Base-by-base conservation (phyloP, 2,329 filamentous ascomycete species). In the Sclerotinia sclerotiorum region DNA sequence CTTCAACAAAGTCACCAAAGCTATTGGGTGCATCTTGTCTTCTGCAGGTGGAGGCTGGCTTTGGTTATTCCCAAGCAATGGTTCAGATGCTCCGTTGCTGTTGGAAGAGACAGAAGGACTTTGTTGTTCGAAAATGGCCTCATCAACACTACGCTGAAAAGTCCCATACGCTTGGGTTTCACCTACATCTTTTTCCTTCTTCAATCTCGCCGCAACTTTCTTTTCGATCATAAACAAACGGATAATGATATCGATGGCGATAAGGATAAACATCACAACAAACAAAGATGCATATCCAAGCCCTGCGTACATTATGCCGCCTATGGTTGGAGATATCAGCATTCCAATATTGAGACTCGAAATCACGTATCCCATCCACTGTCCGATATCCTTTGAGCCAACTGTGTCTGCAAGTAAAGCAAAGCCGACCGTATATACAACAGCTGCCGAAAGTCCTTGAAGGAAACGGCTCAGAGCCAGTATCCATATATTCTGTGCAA, bases 391-490 rank as follows among this genome's bases (percentile, higher is more conserved):
- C 62, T 84, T 79, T 1, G 7, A 88, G 74, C 84, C 85, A 54
- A 91, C 86, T 0, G 89, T 92, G 74, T 93, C 90, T 2, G 88
- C 88, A 19, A 93, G 75, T 42, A 93, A 78, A 0, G 90, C 90
- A 39, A 90, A 81, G 0, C 90, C 90, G 0, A 91, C 88, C 0
- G 87, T 87, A 88, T 90, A 92, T 13, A 92, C 89, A 1, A 92
- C 84, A 2, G 88, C 87, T 2, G 89, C 89, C 24, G 87, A 88
- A 5, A 70, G 48, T 13, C 70, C 70, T 48, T 69, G 69, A 2
- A 70, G 58, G 7, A 70, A 39, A n/a, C 69, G 55, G n/a, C 49
- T 57, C 4, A 70, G 24, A n/a, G 64, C 39, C 15, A 70, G n/a
- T 39, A 64, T 32, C 46, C 42, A 29, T 19, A 65, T 35, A 21